Evolutionary conservation across 148 eudicot species (phyloP), one percentile per base, ranked within the genome.

Genomic region (Fagopyrum tataricum): DNA sequence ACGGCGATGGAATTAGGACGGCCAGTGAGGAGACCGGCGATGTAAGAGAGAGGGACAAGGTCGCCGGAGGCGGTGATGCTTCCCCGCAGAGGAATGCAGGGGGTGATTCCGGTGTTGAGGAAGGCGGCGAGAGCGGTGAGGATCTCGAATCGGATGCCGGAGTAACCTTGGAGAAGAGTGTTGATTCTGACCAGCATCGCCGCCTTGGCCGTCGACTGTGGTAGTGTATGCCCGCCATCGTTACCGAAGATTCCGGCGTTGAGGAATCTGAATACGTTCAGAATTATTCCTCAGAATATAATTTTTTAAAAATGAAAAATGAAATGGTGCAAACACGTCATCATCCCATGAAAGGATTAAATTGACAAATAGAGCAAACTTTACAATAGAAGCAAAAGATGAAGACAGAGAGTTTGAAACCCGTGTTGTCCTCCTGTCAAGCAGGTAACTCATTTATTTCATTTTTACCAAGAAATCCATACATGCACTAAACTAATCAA

Each of bases 171-270:
- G 12, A 68, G 24, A 48, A 68, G 62, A 6, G 62, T 56, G 62
- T 56, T 56, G 62, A 56, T 56, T 23, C 62, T 26, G 37, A 56
- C 62, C 4, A 56, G 62, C 62, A 56, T 56, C 12, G 62, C 62
- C 62, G 62, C 62, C 64, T 56, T 56, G 37, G 64, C 21, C 37
- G 64, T 23, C 31, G 64, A 56, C 37, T 56, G 64, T 4, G 64
- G 64, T 11, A 56, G 64, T 13, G 64, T 56, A 31, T 56, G 64
- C 21, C 64, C 64, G 31, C 64, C 64, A 23, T 56, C 64, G 17
- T 23, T 71, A 3, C 73, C 73, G 31, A 71, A 71, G 51, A 71
- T 71, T 20, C 73, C 73, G n/a, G 73, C 73, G 40, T 71, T 71
- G 20, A 71, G 55, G 26, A 71, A 71, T 43, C 73, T 71, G 56